phyloP scores from a whole-genome alignment of 371 early-diverging fungal species.

The Choanephora cucurbitarum region DNA sequence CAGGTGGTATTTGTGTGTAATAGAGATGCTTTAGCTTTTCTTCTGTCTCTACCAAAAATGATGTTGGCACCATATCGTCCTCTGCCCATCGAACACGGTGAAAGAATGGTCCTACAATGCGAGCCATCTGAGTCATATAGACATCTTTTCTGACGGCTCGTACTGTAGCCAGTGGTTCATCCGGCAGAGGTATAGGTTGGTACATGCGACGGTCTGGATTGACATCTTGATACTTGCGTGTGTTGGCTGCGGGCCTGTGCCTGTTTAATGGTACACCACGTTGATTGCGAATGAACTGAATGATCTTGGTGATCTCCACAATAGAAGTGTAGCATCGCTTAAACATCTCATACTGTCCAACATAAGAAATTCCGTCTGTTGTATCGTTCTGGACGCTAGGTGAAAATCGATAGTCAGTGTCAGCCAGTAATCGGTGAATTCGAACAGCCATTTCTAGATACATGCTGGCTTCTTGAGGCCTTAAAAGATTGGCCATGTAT shows the following conservation, averaged over 20 bases:
- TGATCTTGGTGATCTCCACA: conserved; percentile 9
- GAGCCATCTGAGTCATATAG: conserved; percentile 13
- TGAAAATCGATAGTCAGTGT: conserved; percentile 8
- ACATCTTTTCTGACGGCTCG: conserved; percentile 31
- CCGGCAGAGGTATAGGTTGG: conserved; percentile 21
- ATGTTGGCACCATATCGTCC: conserved; percentile 26
- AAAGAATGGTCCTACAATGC: conserved; percentile 20
- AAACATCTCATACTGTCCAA: conserved; percentile 35
- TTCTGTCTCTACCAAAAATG: conserved; percentile 29
- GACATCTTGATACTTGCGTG: neutral
- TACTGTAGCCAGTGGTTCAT: conserved; percentile 19
- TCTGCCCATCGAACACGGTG: conserved; percentile 21
- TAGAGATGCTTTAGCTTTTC: conserved; percentile 25
- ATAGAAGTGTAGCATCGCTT: conserved; percentile 32
- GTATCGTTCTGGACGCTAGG: neutral
- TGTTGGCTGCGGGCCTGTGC: neutral
- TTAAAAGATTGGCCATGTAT: conserved; percentile 37
- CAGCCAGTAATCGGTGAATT: conserved; percentile 31
- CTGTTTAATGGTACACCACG: conserved; percentile 30
- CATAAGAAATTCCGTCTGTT: neutral
- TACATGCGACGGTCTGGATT: neutral
- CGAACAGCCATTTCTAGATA: conserved; percentile 40
- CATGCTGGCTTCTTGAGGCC: conserved; percentile 29
- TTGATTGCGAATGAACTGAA: conserved; percentile 32
- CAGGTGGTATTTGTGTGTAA: conserved; percentile 19